Evolutionary conservation across 257 asterid species (phyloP).

Genomic region (Voacanga thouarsii): DNA sequence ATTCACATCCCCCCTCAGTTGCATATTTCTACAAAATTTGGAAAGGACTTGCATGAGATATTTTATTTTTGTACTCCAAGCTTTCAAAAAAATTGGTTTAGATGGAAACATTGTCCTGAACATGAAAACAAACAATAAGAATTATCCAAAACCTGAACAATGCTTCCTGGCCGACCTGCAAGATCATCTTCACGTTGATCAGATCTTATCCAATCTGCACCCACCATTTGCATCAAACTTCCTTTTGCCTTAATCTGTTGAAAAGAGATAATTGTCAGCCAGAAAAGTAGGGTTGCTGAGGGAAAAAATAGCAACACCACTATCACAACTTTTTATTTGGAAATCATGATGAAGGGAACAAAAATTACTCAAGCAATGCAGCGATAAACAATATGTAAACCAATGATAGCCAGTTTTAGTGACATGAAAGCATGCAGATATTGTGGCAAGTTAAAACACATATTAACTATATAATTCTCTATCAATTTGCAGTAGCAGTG

Average conservation of each 20-base stretch:
- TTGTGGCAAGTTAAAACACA: background rate
- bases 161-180: constrained; percentile 62
- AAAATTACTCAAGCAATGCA: background rate
- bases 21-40: constrained; percentile 51
- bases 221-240: constrained; percentile 69
- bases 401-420: background rate
- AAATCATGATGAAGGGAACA: background rate
- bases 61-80: background rate
- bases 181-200: constrained; percentile 72
- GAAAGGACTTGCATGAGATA: constrained; percentile 18
- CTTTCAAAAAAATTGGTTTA: background rate
- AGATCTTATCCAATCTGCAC: constrained; percentile 83
- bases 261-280: constrained; percentile 1
- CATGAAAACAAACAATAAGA: background rate
- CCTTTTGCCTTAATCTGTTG: constrained; percentile 63
- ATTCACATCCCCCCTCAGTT: constrained; percentile 2
- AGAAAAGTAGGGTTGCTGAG: constrained; percentile 2
- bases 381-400: background rate
- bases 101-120: background rate
- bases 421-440: background rate
- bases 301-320: background rate
- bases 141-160: constrained; percentile 55
- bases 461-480: background rate
- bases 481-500: no score
- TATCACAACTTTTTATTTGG: background rate